Conservation (phyloP, 2,329 filamentous ascomycete genomes). For the Beauveria rudraprayagi region DNA sequence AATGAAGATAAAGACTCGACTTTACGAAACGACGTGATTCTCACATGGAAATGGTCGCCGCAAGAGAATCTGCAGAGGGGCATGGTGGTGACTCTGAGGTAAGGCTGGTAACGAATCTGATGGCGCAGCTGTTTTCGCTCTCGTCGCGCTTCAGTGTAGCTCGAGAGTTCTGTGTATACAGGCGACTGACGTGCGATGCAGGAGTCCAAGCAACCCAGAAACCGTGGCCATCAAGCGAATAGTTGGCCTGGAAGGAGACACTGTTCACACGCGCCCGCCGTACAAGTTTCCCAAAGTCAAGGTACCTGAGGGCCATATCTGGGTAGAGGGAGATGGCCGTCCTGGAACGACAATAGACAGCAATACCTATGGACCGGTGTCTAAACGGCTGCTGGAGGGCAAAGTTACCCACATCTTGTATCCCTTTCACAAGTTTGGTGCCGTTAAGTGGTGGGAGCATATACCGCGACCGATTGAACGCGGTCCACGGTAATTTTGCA, state of each 20-base stretch:
- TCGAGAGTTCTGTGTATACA: slow-evolving; percentile 2
- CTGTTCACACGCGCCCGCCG: slow-evolving; percentile 56
- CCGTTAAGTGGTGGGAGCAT: slow-evolving; percentile 51
- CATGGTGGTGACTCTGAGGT: slow-evolving; percentile 68
- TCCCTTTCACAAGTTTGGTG: slow-evolving; percentile 53
- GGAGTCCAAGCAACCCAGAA: slow-evolving; percentile 64
- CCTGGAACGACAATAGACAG: slow-evolving; percentile 68
- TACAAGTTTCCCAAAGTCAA: slow-evolving; percentile 48
- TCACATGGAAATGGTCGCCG: slow-evolving; percentile 52
- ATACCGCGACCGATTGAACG: slow-evolving; percentile 12
- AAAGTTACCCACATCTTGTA: slow-evolving; percentile 65
- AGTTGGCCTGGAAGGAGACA: slow-evolving; percentile 71
- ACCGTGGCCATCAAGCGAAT: slow-evolving; percentile 72
- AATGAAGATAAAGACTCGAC: slow-evolving; percentile 58
- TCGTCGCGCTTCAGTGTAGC: not conserved
- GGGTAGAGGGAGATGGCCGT: slow-evolving; percentile 87
- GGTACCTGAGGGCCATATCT: slow-evolving; percentile 79
- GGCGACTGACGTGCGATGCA: slow-evolving; percentile 25
- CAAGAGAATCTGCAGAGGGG: slow-evolving; percentile 55
- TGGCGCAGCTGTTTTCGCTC: not conserved
- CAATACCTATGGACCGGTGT: slow-evolving; percentile 82
- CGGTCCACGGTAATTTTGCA: not conserved
- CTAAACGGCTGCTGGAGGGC: slow-evolving; percentile 66
- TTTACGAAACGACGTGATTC: slow-evolving; percentile 44
- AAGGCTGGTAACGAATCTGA: slow-evolving; percentile 17